These are phyloP conservation scores for Penicillium polonicum DNA, from an alignment of 2,329 filamentous ascomycete genomes.

Conservation along the genomic window DNA sequence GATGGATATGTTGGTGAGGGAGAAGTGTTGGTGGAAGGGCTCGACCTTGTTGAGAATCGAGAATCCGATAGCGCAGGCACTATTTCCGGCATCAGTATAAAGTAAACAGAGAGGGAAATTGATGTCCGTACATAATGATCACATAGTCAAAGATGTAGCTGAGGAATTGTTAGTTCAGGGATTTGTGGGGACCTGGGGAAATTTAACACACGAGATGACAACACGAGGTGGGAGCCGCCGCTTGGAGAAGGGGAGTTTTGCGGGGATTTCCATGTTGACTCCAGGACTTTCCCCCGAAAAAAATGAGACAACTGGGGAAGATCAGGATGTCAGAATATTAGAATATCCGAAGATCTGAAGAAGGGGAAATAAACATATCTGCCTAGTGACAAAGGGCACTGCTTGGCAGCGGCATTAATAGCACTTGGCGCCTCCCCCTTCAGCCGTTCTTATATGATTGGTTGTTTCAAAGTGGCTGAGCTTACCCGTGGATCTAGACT, in stretches of 20 bases:
- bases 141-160: slow-evolving; percentile 61
- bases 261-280: slow-evolving; percentile 25
- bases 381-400: not conserved
- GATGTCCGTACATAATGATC: slow-evolving; percentile 53
- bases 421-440: not conserved
- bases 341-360: not conserved
- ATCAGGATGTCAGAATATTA: not conserved
- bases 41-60: slow-evolving; percentile 53
- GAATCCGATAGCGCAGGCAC: slow-evolving; percentile 53
- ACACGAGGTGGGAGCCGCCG: slow-evolving; percentile 51
- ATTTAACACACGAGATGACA: slow-evolving; percentile 51
- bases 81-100: slow-evolving; percentile 24
- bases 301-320: not conserved
- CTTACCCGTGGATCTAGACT: too few relatives aligned
- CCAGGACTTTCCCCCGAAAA: not conserved
- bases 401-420: not conserved
- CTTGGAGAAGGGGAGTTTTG: slow-evolving; percentile 55
- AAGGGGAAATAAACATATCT: slow-evolving; percentile 2
- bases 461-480: not conserved
- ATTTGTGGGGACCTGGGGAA: slow-evolving; percentile 2
- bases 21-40: slow-evolving; percentile 59
- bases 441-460: not conserved
- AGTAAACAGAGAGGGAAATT: not conserved
- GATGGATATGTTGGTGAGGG: slow-evolving; percentile 56
- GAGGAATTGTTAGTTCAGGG: slow-evolving; percentile 11